A percentile compares a stretch with the other conserved stretches of the same genome.
Evolutionary conservation across 2,329 filamentous ascomycete species (phyloP).

Genomic region (Cladophialophora chaetospira): DNA sequence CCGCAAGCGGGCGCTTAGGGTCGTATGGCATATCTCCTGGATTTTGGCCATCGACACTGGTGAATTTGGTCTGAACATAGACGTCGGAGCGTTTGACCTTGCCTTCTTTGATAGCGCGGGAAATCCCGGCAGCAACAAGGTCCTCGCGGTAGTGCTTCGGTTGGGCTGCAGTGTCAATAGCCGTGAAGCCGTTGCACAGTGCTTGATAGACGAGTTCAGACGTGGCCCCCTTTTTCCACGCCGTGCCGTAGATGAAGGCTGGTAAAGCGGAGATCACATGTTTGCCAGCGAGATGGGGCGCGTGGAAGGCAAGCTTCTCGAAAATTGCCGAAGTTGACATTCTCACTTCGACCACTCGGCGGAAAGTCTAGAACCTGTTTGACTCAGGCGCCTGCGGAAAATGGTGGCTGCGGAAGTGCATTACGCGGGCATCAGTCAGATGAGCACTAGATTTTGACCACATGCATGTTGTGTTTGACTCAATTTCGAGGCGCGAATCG

Average conservation of each 20-base stretch:
- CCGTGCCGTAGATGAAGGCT: conserved; percentile 72
- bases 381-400: not conserved
- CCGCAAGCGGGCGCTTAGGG: conserved; percentile 56
- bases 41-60: conserved; percentile 64
- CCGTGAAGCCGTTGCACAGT: conserved; percentile 66
- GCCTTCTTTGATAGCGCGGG: conserved; percentile 61
- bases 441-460: no score
- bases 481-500: no score
- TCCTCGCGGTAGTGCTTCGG: conserved; percentile 76
- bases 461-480: no score
- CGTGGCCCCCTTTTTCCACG: conserved; percentile 78
- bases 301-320: conserved; percentile 26
- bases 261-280: conserved; percentile 33
- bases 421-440: not conserved
- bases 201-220: conserved; percentile 69
- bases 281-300: conserved; percentile 22
- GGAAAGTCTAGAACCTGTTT: not conserved
- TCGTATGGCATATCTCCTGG: conserved; percentile 64
- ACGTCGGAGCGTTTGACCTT: conserved; percentile 62
- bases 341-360: not conserved
- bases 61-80: conserved; percentile 84
- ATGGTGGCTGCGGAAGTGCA: not conserved
- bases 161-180: conserved; percentile 76
- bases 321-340: conserved; percentile 26
- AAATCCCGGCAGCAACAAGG: conserved; percentile 68